Evolutionary conservation across 352 stramenopile genomes (phyloP).

Genomic region (Chrysophaeum taylorii): DNA sequence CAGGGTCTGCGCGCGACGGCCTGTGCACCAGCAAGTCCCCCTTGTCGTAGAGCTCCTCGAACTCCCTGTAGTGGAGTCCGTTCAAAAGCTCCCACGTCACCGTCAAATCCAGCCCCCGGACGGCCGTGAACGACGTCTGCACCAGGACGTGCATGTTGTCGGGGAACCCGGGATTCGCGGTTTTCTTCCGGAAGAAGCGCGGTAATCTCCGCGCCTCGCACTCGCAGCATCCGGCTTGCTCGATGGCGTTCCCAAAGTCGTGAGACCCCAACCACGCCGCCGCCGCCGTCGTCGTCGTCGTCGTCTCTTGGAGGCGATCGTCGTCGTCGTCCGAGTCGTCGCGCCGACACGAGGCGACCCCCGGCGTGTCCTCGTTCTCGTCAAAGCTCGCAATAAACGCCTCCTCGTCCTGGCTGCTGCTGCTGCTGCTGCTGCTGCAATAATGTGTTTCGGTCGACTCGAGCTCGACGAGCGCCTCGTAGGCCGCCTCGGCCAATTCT

Average conservation of each 20-base stretch:
- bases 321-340: no score
- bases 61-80: conserved; percentile 80
- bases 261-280: conserved; percentile 20
- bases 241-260: not conserved
- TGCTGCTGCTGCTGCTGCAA: no score
- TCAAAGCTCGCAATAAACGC: no score
- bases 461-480: no score
- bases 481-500: not conserved
- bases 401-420: no score
- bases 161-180: conserved; percentile 58
- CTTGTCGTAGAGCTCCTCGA: conserved; percentile 65
- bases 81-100: conserved; percentile 81
- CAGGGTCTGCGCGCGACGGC: conserved; percentile 61
- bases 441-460: no score
- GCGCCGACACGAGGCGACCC: no score
- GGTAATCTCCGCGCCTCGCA: conserved; percentile 72
- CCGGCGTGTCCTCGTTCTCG: no score
- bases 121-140: conserved; percentile 53
- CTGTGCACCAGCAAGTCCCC: conserved; percentile 75
- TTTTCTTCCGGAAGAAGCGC: conserved; percentile 64
- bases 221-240: conserved; percentile 60
- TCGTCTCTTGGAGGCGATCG: no score
- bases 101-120: conserved; percentile 58
- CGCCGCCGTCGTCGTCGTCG: conserved; percentile 34
- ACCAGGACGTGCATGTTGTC: conserved; percentile 89